Evolutionary conservation across 495 filamentous ascomycete species (phyloP).

Genomic region (Entonaema liquescens): DNA sequence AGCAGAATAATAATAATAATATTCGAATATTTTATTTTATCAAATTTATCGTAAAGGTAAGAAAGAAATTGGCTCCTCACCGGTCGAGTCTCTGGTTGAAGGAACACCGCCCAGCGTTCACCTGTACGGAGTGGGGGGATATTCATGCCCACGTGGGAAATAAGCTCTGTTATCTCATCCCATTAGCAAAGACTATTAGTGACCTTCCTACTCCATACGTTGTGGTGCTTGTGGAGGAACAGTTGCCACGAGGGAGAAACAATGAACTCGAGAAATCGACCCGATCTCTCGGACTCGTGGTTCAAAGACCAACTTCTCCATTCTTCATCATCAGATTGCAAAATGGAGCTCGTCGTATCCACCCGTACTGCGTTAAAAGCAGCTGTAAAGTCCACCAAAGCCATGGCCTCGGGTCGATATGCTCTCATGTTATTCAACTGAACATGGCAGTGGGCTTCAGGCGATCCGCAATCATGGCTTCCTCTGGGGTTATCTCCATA

Average conservation of each 20-base stretch:
- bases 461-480: background rate
- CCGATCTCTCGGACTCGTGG: background rate
- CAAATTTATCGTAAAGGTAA: conserved; percentile 22
- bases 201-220: conserved; percentile 13
- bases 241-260: conserved; percentile 8
- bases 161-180: conserved; percentile 7
- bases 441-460: background rate
- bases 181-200: conserved; percentile 4
- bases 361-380: background rate
- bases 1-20: background rate
- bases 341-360: conserved; percentile 14
- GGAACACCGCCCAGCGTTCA: background rate
- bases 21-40: conserved; percentile 5
- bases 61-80: background rate
- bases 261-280: background rate
- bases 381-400: background rate
- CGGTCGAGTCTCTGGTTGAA: background rate
- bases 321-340: conserved; percentile 5
- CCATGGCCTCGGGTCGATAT: conserved; percentile 24
- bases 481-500: background rate
- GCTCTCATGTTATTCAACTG: conserved; percentile 1
- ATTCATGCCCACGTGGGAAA: conserved; percentile 15
- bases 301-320: conserved; percentile 12
- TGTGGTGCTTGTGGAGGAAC: background rate
- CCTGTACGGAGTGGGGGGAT: background rate